Conservation (phyloP, 345 rosid genomes). For the Balakata baccata region DNA sequence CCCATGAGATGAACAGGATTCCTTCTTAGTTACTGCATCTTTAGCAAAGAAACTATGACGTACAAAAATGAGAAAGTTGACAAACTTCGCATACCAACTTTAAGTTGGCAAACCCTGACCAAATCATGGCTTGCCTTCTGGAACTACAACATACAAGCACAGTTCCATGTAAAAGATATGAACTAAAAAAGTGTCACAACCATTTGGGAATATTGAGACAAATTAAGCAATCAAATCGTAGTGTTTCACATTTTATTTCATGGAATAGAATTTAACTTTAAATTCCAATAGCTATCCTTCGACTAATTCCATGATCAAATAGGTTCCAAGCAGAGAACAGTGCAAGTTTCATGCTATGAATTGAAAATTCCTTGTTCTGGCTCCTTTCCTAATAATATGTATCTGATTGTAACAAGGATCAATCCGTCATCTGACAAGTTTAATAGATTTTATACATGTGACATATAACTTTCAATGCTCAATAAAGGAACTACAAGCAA, state of each 20-base stretch:
- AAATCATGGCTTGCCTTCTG: background rate
- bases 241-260: background rate
- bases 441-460: background rate
- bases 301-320: background rate
- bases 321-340: background rate
- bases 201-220: background rate
- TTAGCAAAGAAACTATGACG: background rate
- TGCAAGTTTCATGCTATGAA: background rate
- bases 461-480: background rate
- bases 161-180: background rate
- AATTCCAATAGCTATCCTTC: background rate
- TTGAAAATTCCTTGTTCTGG: background rate
- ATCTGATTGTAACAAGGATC: background rate
- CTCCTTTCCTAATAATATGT: background rate
- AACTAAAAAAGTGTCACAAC: background rate
- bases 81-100: background rate
- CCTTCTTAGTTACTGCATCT: background rate
- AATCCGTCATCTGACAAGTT: background rate
- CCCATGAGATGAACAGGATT: background rate
- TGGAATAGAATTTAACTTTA: background rate
- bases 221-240: background rate
- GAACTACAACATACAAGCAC: background rate
- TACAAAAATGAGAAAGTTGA: background rate
- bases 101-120: background rate
- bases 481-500: background rate